A percentile compares a stretch with the other conserved stretches of the same genome.
These are phyloP conservation scores for Candida ascalaphidarum DNA, from an alignment of 805 yeast genomes.

Conservation along the genomic window DNA sequence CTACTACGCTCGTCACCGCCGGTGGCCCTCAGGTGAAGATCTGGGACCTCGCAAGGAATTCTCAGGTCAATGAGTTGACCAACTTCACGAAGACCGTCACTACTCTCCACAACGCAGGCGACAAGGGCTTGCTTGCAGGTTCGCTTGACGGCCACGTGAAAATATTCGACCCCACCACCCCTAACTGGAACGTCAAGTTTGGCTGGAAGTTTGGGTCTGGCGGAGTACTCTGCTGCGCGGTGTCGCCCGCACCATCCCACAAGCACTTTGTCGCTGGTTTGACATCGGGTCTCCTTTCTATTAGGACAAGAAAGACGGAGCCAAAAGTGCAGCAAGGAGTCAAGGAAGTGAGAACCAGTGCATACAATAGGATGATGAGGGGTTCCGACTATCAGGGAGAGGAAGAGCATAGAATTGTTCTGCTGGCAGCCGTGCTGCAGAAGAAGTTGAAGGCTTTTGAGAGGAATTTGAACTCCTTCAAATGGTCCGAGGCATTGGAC, in stretches of 20 bases:
- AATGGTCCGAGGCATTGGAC: constrained; percentile 91
- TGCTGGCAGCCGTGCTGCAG: constrained; percentile 42
- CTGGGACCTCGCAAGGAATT: constrained; percentile 85
- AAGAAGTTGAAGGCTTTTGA: constrained; percentile 79
- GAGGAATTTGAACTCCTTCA: constrained; percentile 74
- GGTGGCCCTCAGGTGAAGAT: constrained; percentile 78
- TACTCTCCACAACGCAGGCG: constrained; percentile 65
- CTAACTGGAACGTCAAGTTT: constrained; percentile 80
- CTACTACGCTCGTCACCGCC: constrained; percentile 71
- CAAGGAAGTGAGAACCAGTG: constrained; percentile 44
- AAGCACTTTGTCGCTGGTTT: constrained; percentile 91
- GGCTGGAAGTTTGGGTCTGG: constrained; percentile 94
- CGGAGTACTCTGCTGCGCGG: constrained; percentile 83
- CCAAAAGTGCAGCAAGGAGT: constrained; percentile 46
- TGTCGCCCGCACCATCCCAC: constrained; percentile 62
- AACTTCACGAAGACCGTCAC: constrained; percentile 95
- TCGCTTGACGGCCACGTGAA: constrained; percentile 97
- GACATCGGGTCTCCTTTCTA: constrained; percentile 79
- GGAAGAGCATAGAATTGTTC: constrained; percentile 64
- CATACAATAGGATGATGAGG: constrained; percentile 75
- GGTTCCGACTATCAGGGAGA: constrained; percentile 91
- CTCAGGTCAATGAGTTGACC: constrained; percentile 59
- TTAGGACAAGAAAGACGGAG: constrained; percentile 76
- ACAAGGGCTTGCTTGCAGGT: constrained; percentile 81
- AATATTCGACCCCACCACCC: constrained; percentile 69